These are phyloP conservation scores for Spathaspora sp. DNA, from an alignment of 1,139 yeast genomes.

Conservation along the genomic window DNA sequence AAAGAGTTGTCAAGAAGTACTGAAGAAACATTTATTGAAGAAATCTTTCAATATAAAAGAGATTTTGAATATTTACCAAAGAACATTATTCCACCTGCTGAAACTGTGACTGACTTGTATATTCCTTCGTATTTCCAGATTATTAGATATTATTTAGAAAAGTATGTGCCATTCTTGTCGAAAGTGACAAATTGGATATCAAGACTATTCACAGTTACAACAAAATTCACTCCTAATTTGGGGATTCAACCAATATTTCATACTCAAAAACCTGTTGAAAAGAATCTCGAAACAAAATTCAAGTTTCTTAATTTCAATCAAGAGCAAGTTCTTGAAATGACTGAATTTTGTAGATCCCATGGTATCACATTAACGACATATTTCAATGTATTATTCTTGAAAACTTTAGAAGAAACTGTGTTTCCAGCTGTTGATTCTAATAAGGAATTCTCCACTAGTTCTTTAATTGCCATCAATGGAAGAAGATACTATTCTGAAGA, in stretches of 20 bases:
- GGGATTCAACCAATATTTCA: conserved; percentile 14
- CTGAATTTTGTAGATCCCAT: conserved; percentile 18
- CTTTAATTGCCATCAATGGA: conserved; percentile 26
- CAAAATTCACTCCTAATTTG: conserved; percentile 6
- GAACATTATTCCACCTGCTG: conserved; percentile 10
- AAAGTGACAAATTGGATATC: conserved; percentile 6
- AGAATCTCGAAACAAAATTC: conserved; percentile 14
- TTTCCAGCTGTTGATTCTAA: conserved; percentile 14
- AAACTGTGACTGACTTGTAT: conserved; percentile 15
- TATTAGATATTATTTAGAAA: conserved; percentile 7
- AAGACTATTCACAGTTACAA: conserved; percentile 9
- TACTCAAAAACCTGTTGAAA: conserved; percentile 13
- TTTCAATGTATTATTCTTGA: conserved; percentile 20
- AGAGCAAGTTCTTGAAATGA: conserved; percentile 12
- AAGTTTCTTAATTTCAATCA: conserved; percentile 18
- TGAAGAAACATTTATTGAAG: conserved; percentile 8
- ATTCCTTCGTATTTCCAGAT: conserved; percentile 9
- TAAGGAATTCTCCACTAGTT: conserved; percentile 14
- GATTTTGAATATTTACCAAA: conserved; percentile 12
- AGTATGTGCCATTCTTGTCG: conserved; percentile 11
- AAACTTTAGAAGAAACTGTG: conserved; percentile 25
- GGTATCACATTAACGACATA: conserved; percentile 29
- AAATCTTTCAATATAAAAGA: conserved; percentile 12
- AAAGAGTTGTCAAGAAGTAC: conserved; percentile 13
- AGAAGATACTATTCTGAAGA: conserved; percentile 25